A percentile compares a stretch with the other conserved stretches of the same genome.
phyloP scores from a whole-genome alignment of 2,329 filamentous ascomycete genomes.

The Xylaria digitata region DNA sequence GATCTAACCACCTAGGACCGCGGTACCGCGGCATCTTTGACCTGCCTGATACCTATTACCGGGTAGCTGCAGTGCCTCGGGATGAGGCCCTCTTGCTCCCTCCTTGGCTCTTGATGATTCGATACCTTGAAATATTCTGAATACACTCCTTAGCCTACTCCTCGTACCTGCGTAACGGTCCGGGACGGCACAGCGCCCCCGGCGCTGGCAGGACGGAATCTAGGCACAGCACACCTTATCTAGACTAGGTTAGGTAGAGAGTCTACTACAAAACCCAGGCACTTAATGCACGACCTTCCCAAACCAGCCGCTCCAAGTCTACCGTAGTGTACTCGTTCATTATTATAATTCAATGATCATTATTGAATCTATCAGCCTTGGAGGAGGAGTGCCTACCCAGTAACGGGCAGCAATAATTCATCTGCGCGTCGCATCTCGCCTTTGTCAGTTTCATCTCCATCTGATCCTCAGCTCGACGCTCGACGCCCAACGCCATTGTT shows the following conservation, averaged over 20 bases:
- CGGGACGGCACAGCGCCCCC: constrained; percentile 5
- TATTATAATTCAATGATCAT: too few relatives aligned
- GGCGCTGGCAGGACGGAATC: neutral
- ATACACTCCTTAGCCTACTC: too few relatives aligned
- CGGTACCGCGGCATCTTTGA: neutral
- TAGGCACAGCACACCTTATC: constrained; percentile 7
- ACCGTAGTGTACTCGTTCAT: neutral
- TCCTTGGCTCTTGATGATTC: neutral
- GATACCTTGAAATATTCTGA: neutral
- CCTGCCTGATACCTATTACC: neutral
- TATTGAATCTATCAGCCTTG: neutral
- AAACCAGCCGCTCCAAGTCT: neutral
- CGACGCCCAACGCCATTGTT: neutral
- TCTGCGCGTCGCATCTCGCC: neutral
- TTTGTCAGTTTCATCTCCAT: constrained; percentile 2
- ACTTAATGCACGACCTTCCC: constrained; percentile 9
- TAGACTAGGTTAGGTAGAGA: neutral
- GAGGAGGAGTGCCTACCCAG: neutral
- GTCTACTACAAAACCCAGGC: constrained; percentile 7
- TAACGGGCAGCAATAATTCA: neutral
- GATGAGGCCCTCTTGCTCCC: neutral
- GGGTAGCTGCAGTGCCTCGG: constrained; percentile 1
- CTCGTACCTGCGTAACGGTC: neutral
- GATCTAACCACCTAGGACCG: neutral
- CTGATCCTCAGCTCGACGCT: constrained; percentile 4